A percentile compares a stretch with the other conserved stretches of the same genome.
Evolutionary conservation across 805 yeast genomes (phyloP).

Genomic region (Pichia cephalocereana): DNA sequence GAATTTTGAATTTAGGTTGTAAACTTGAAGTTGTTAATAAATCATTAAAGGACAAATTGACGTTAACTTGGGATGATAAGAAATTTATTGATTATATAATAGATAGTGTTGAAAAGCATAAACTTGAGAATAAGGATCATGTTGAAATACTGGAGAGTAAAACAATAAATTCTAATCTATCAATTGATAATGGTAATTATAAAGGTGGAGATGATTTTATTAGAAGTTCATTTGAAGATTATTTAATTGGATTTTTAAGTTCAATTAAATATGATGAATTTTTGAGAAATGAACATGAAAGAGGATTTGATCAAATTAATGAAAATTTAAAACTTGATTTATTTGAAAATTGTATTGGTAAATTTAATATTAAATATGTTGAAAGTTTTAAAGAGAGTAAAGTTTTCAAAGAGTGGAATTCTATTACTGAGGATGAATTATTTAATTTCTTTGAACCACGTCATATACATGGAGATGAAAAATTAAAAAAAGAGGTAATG

Average conservation of each 20-base stretch:
- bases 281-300: constrained; percentile 24
- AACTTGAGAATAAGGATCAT: constrained; percentile 6
- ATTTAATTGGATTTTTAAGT: constrained; percentile 65
- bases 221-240: constrained; percentile 83
- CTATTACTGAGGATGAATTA: constrained; percentile 56
- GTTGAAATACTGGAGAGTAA: constrained; percentile 24
- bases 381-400: constrained; percentile 44
- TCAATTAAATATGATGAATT: constrained; percentile 63
- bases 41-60: constrained; percentile 35
- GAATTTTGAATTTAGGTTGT: constrained; percentile 2
- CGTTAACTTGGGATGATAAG: constrained; percentile 53
- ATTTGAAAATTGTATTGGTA: constrained; percentile 17
- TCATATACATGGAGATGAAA: constrained; percentile 11
- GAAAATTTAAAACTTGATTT: constrained; percentile 15
- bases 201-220: constrained; percentile 82
- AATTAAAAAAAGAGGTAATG: not conserved
- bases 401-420: constrained; percentile 46
- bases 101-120: constrained; percentile 36
- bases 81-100: constrained; percentile 60
- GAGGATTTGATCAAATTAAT: constrained; percentile 6
- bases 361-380: constrained; percentile 31
- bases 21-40: constrained; percentile 36
- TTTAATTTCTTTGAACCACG: constrained; percentile 35
- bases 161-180: constrained; percentile 26
- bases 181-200: constrained; percentile 32